A percentile compares a stretch with the other conserved stretches of the same genome.
These are phyloP conservation scores for Aspergillus sp. DNA, from an alignment of 2,329 filamentous ascomycete genomes.

Conservation along the genomic window DNA sequence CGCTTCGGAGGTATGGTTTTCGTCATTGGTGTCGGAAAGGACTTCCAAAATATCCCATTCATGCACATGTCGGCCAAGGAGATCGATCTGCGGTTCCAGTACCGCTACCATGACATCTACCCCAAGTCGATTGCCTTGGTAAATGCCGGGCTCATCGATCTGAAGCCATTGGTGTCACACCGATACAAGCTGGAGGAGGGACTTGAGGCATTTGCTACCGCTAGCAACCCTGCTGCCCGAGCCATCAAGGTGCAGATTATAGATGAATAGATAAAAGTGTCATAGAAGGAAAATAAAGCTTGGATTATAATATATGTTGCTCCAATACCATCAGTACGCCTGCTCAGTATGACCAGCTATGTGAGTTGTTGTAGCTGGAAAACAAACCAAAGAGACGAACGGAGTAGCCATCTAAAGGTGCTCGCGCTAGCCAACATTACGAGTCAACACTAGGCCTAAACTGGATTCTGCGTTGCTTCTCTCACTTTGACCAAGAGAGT, in stretches of 20 bases:
- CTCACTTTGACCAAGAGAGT: neutral
- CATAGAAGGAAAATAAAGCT: neutral
- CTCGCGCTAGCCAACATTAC: too few species aligned
- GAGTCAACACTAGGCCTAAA: neutral
- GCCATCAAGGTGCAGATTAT: slow-evolving; percentile 35
- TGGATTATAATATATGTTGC: neutral
- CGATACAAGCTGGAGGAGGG: slow-evolving; percentile 38
- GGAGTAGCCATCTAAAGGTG: neutral
- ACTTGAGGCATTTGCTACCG: slow-evolving; percentile 37
- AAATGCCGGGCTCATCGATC: slow-evolving; percentile 36
- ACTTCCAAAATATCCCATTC: slow-evolving; percentile 22
- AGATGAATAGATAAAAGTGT: slow-evolving; percentile 13
- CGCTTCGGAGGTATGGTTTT: slow-evolving; percentile 21
- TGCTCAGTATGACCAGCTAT: neutral
- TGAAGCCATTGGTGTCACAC: slow-evolving; percentile 42
- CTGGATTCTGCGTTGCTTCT: neutral
- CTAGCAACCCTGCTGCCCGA: slow-evolving; percentile 34
- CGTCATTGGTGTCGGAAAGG: slow-evolving; percentile 21
- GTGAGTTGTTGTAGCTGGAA: neutral
- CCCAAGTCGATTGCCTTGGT: slow-evolving; percentile 26
- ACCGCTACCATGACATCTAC: slow-evolving; percentile 24
- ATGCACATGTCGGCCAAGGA: slow-evolving; percentile 23
- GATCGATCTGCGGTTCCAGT: slow-evolving; percentile 21
- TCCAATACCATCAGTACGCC: neutral
- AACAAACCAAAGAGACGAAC: neutral